Evolutionary conservation across 192 early-diverging fungal genomes (phyloP), one percentile per base, ranked within the genome.

Genomic region (Gamsiella multidivaricata): DNA sequence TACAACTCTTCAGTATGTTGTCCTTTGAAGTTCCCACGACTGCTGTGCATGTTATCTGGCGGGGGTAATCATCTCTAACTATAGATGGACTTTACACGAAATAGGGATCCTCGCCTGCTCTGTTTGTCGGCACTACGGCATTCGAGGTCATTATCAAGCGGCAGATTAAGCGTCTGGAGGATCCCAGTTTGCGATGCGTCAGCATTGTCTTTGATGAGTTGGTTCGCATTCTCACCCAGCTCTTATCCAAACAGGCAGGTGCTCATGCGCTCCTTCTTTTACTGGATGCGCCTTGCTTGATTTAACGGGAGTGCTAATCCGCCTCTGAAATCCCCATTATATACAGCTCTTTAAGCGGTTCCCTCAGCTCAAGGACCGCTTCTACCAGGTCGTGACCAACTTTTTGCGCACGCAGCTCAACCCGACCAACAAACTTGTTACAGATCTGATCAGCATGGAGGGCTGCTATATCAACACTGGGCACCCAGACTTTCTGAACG

Each of bases 111-210:
- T 92, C 95, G 28, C 98, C 98, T 25, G 93, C 97, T 22, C 86
- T 99, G 23, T 99, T 99, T 87, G 96, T 99, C 55, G 95, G 94
- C 17, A 97, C 96, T 8, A 94, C 94, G 36, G 97, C 98, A n/a
- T 99, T 99, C 71, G 95, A 97, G 79, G 93, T 96, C 22, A 94
- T 99, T 37, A 93, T 99, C 68, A 98, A 96, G 84, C 92, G 99
- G 83, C 98, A 99, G 84, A 99, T 99, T 81, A 94, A 94, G 80
- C 90, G 98, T 5, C 84, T 99, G 28, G 98, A 99, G 82, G 97
- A 98, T 29, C 98, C 98, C 26, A 93, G 94, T 68, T 84, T 99
- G 68, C 96, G 96, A 78, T 99, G 97, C 69, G 93, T 94, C 29
- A 85, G 88, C 31, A 92, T 99, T 88, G 92, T 97, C 7, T 99